A percentile compares a stretch with the other conserved stretches of the same genome.
Evolutionary conservation across 2,329 filamentous ascomycete species (phyloP).

Genomic region (Diaporthe aspalathi): DNA sequence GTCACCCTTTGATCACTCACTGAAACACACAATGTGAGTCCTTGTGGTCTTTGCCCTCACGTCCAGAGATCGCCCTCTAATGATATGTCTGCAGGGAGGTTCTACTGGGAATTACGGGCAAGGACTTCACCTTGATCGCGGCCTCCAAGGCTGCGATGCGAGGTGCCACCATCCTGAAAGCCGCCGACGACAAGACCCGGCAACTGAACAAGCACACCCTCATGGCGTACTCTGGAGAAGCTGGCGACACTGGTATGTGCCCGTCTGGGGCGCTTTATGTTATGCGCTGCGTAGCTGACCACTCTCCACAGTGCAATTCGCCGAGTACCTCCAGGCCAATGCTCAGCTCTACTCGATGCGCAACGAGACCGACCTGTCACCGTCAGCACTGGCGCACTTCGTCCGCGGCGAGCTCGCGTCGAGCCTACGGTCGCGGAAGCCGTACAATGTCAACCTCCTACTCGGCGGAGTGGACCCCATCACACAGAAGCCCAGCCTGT

Average conservation of each 20-base stretch:
- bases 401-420: constrained; percentile 93
- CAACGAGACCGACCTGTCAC: constrained; percentile 91
- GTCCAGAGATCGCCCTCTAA: not conserved
- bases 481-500: constrained; percentile 88
- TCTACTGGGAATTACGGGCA: constrained; percentile 96
- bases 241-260: constrained; percentile 86
- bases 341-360: constrained; percentile 98
- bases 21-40: constrained; percentile 41
- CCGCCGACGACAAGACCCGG: constrained; percentile 95
- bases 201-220: constrained; percentile 92
- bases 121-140: constrained; percentile 98
- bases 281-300: constrained; percentile 37
- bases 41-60: not conserved
- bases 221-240: constrained; percentile 95
- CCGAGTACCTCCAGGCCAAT: constrained; percentile 99
- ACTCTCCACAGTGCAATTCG: constrained; percentile 83
- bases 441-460: constrained; percentile 96
- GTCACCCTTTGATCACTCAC: not conserved
- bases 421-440: constrained; percentile 89
- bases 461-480: constrained; percentile 94
- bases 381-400: constrained; percentile 89
- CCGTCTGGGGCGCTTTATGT: constrained; percentile 15
- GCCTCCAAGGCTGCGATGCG: constrained; percentile 98
- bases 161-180: constrained; percentile 95
- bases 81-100: constrained; percentile 78